phyloP scores from a whole-genome alignment of 2,329 filamentous ascomycete species.

The Coniochaeta sp. region DNA sequence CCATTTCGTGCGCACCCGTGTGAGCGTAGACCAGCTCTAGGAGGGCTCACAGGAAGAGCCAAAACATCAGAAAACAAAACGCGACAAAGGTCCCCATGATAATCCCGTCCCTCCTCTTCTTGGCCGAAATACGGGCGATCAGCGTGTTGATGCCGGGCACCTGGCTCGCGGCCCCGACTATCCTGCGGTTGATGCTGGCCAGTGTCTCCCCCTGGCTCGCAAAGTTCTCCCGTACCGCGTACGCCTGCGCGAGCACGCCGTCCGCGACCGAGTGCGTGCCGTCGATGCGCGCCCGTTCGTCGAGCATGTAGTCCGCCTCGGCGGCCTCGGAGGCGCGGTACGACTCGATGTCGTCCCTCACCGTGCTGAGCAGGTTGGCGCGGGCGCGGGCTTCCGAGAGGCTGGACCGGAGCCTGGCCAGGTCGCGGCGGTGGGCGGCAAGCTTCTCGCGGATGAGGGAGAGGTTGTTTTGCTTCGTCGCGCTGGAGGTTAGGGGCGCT shows the following conservation, averaged over 20 bases:
- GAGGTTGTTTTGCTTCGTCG: conserved; percentile 95
- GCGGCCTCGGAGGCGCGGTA: conserved; percentile 79
- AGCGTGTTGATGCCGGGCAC: conserved; percentile 89
- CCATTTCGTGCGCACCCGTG: background rate
- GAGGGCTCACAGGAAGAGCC: conserved; percentile 62
- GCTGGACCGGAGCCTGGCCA: conserved; percentile 63
- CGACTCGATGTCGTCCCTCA: conserved; percentile 84
- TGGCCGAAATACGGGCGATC: conserved; percentile 86
- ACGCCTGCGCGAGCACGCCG: conserved; percentile 86
- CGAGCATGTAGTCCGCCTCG: conserved; percentile 96
- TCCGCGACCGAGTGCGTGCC: conserved; percentile 86
- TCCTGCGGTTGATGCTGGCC: conserved; percentile 81
- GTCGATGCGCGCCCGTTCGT: conserved; percentile 79
- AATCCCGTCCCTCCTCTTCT: conserved; percentile 90
- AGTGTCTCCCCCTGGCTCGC: conserved; percentile 79
- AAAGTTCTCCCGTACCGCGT: conserved; percentile 93
- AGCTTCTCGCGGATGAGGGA: conserved; percentile 87
- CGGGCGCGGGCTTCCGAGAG: conserved; percentile 76
- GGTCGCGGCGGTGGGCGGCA: conserved; percentile 76
- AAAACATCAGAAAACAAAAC: conserved; percentile 80
- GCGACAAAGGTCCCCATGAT: conserved; percentile 90
- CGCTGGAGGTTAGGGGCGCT: conserved; percentile 76
- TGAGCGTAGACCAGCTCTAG: background rate
- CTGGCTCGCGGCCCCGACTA: conserved; percentile 81
- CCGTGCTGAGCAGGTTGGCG: conserved; percentile 82